phyloP scores from a whole-genome alignment of 306 rosid species.

The Cicer cuneatum region DNA sequence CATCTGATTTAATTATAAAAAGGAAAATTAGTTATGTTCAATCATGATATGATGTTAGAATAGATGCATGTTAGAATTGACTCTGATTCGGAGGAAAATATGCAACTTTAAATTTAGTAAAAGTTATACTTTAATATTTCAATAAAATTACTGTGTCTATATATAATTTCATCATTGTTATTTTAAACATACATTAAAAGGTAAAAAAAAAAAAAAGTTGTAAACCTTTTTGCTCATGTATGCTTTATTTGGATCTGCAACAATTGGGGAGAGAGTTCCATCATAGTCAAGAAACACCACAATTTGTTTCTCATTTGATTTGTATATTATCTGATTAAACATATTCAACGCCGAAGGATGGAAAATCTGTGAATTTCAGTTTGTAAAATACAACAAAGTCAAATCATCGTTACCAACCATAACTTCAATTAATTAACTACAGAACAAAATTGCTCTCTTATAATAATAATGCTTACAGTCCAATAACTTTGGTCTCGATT shows the following conservation, averaged over 20 bases:
- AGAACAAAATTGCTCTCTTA: too few relatives aligned
- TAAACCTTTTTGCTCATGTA: conserved; percentile 80
- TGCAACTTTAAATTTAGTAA: too few relatives aligned
- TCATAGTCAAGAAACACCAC: conserved; percentile 88
- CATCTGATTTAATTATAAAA: conserved; percentile 64
- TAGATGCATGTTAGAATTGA: too few relatives aligned
- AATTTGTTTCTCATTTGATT: conserved; percentile 71
- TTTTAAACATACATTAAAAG: too few relatives aligned
- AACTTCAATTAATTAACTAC: too few relatives aligned
- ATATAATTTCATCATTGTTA: too few relatives aligned
- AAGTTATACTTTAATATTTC: too few relatives aligned
- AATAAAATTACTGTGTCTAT: too few relatives aligned
- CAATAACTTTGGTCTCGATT: conserved; percentile 52
- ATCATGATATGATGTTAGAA: background rate
- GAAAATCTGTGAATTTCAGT: conserved; percentile 49
- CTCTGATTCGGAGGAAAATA: too few relatives aligned
- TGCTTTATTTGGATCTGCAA: conserved; percentile 88
- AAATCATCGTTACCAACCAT: background rate
- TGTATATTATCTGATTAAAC: conserved; percentile 65
- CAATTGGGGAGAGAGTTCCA: conserved; percentile 97
- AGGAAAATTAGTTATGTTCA: background rate
- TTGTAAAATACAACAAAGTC: conserved; percentile 7
- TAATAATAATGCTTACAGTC: conserved; percentile 57
- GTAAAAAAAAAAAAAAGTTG: background rate
- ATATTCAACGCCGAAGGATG: conserved; percentile 81